Evolutionary conservation across 2,329 filamentous ascomycete genomes (phyloP).

Genomic region (Metarhizium guizhouense): DNA sequence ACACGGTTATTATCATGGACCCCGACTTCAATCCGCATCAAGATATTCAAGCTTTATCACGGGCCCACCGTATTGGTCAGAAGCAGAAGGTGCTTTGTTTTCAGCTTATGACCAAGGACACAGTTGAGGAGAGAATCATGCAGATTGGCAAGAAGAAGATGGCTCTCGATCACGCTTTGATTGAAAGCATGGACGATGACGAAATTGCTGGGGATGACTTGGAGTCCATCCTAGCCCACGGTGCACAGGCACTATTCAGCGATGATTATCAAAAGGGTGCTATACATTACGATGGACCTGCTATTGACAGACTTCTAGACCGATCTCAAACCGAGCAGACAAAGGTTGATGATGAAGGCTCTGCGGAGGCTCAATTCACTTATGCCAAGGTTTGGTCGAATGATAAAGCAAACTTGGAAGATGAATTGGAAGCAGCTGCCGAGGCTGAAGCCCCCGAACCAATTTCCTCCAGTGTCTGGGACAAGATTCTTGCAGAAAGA

Average conservation of each 20-base stretch:
- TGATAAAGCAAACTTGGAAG: conserved; percentile 59
- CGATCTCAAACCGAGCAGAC: conserved; percentile 72
- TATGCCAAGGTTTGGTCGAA: conserved; percentile 91
- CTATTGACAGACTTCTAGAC: conserved; percentile 87
- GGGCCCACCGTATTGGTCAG: conserved; percentile 93
- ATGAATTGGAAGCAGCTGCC: conserved; percentile 44
- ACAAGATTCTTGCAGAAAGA: conserved; percentile 76
- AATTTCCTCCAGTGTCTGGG: conserved; percentile 70
- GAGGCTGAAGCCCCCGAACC: conserved; percentile 42
- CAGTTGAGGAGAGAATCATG: conserved; percentile 91
- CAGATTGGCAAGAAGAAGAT: conserved; percentile 94
- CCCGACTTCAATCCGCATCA: conserved; percentile 98
- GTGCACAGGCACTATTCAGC: conserved; percentile 77
- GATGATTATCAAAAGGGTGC: conserved; percentile 61
- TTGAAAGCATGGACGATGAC: conserved; percentile 83
- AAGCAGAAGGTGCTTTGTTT: conserved; percentile 94
- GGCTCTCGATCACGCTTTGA: conserved; percentile 88
- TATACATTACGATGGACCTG: conserved; percentile 71
- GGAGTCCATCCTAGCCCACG: conserved; percentile 80
- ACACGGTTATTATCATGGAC: conserved; percentile 96
- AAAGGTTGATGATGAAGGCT: conserved; percentile 49
- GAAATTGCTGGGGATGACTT: conserved; percentile 71
- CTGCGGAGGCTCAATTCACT: conserved; percentile 73
- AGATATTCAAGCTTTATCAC: conserved; percentile 88
- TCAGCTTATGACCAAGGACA: conserved; percentile 82